phyloP scores from a whole-genome alignment of 1,284 basidiomycete species.

The Trametes polyzona region DNA sequence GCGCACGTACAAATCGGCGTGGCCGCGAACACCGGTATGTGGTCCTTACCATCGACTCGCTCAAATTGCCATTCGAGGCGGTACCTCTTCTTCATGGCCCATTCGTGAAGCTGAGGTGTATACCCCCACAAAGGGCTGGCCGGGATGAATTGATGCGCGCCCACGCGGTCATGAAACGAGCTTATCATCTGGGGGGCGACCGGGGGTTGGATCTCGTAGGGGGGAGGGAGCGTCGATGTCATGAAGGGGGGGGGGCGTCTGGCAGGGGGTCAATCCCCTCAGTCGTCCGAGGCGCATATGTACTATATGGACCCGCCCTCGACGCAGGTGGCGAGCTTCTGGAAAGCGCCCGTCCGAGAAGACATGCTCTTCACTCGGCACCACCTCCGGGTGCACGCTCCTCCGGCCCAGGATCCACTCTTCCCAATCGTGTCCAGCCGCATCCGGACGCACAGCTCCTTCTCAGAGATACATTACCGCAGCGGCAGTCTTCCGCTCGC shows the following conservation, averaged over 20 bases:
- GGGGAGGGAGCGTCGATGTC: no score
- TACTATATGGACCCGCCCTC: background rate
- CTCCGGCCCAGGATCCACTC: background rate
- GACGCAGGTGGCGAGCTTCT: background rate
- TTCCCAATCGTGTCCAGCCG: background rate
- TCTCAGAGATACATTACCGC: background rate
- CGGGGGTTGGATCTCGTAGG: no score
- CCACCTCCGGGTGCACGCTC: background rate
- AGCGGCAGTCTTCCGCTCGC: conserved; percentile 2
- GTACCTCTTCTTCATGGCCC: conserved; percentile 6
- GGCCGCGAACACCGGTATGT: conserved; percentile 26
- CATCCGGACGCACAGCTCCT: background rate
- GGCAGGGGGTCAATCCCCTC: no score
- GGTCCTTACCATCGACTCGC: conserved; percentile 23
- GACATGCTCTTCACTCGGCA: background rate
- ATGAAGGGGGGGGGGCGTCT: background rate
- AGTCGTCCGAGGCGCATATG: background rate
- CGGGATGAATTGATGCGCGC: conserved; percentile 18
- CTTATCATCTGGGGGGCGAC: no score
- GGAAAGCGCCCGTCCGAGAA: background rate
- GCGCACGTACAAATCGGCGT: conserved; percentile 23
- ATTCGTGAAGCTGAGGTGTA: conserved; percentile 33
- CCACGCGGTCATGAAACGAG: conserved; percentile 24
- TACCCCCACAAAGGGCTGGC: conserved; percentile 27
- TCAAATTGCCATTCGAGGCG: conserved; percentile 21